Conservation (phyloP, 345 rosid species). For the Microcos paniculata region DNA sequence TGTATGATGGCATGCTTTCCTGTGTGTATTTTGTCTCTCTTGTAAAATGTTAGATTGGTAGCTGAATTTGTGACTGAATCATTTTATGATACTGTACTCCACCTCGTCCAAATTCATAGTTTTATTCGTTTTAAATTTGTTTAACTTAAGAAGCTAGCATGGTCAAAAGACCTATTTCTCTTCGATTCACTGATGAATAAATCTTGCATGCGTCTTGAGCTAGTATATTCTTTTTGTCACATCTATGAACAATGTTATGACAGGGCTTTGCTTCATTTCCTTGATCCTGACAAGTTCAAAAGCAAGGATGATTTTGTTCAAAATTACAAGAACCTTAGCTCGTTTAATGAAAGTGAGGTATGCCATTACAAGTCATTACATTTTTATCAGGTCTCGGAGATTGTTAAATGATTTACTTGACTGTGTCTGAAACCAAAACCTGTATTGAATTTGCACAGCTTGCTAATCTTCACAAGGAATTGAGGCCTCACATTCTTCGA, state of each 20-base stretch:
- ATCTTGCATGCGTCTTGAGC: conserved; percentile 1
- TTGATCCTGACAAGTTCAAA: conserved; percentile 86
- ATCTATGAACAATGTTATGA: conserved; percentile 2
- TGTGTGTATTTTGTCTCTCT: neutral
- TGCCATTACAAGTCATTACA: neutral
- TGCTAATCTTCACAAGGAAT: conserved; percentile 93
- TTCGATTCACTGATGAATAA: neutral
- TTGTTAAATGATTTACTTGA: conserved; percentile 2
- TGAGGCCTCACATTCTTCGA: conserved; percentile 96
- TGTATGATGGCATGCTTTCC: neutral
- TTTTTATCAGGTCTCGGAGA: neutral
- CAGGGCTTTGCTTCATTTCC: conserved; percentile 99
- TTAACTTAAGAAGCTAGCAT: neutral
- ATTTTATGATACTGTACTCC: neutral
- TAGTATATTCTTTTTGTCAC: neutral
- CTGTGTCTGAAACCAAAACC: conserved; percentile 10
- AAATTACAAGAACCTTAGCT: conserved; percentile 97
- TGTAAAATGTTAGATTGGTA: neutral
- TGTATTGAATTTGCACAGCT: conserved; percentile 50
- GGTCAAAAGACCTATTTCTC: neutral
- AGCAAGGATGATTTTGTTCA: conserved; percentile 94
- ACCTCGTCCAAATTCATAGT: neutral
- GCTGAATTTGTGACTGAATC: neutral
- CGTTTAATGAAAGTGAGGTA: conserved; percentile 95
- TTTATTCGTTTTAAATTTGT: neutral